Evolutionary conservation across 1,284 basidiomycete species (phyloP).

Genomic region (Fistulina hepatica): DNA sequence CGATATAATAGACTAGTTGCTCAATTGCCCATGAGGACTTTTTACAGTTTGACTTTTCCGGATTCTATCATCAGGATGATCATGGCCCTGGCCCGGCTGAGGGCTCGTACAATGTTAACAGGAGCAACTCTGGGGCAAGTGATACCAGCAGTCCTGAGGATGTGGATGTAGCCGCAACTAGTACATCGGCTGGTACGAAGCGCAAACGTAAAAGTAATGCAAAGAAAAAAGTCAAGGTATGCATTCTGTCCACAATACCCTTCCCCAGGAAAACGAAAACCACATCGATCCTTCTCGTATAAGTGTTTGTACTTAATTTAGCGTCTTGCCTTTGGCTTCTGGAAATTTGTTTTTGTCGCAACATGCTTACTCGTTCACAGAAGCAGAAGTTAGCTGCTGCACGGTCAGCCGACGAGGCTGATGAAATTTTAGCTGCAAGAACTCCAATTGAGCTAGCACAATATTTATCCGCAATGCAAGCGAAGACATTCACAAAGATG

Average conservation of each 20-base stretch:
- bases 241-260: constrained; percentile 8
- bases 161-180: constrained; percentile 16
- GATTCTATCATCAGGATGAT: constrained; percentile 30
- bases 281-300: too few species aligned
- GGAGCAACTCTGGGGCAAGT: too few species aligned
- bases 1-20: too few species aligned
- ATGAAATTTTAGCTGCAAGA: constrained; percentile 35
- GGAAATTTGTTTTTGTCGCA: neutral
- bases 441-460: constrained; percentile 43
- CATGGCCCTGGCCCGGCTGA: constrained; percentile 7
- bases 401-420: constrained; percentile 27
- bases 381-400: constrained; percentile 49
- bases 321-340: neutral
- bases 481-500: constrained; percentile 51
- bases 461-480: constrained; percentile 52
- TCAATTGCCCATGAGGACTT: constrained; percentile 32
- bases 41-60: constrained; percentile 19
- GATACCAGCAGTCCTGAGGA: constrained; percentile 12
- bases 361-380: constrained; percentile 24
- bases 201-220: constrained; percentile 62
- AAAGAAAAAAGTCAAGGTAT: constrained; percentile 54
- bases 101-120: constrained; percentile 8
- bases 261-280: too few species aligned
- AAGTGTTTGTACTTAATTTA: too few species aligned
- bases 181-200: constrained; percentile 37